Conservation (phyloP, 192 early-diverging fungal species). For the Phycomyces blakesleeanus region DNA sequence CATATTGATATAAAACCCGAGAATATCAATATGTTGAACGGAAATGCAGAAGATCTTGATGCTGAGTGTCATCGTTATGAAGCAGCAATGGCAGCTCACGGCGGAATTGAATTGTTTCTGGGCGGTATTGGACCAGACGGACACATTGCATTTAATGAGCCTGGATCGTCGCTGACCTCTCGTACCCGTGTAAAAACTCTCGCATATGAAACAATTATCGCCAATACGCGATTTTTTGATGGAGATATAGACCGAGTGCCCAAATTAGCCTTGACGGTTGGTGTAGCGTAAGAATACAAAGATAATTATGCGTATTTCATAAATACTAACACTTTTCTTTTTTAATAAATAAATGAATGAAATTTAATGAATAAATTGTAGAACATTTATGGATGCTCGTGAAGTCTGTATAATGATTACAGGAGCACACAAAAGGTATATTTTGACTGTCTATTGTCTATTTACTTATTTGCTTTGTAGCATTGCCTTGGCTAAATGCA, state of each 20-base stretch:
- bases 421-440: slow-evolving; percentile 67
- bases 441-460: slow-evolving; percentile 25
- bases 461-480: background rate
- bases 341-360: too few species aligned
- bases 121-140: slow-evolving; percentile 84
- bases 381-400: slow-evolving; percentile 81
- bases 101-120: slow-evolving; percentile 86
- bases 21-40: slow-evolving; percentile 76
- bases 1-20: slow-evolving; percentile 60
- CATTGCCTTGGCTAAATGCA: slow-evolving; percentile 78
- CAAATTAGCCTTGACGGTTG: slow-evolving; percentile 81
- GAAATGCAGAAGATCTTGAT: slow-evolving; percentile 77
- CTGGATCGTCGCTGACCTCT: slow-evolving; percentile 76
- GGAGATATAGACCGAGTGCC: slow-evolving; percentile 80
- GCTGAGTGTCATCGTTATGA: slow-evolving; percentile 75
- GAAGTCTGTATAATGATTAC: slow-evolving; percentile 84
- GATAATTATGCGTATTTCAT: too few species aligned
- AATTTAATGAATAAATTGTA: slow-evolving; percentile 17
- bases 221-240: slow-evolving; percentile 51
- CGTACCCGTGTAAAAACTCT: slow-evolving; percentile 83
- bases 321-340: too few species aligned
- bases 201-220: slow-evolving; percentile 54
- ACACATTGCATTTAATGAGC: slow-evolving; percentile 84
- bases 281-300: slow-evolving; percentile 70
- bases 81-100: slow-evolving; percentile 70